phyloP scores from a whole-genome alignment of 768 basidiomycete species.

The Mycena kentingensis region DNA sequence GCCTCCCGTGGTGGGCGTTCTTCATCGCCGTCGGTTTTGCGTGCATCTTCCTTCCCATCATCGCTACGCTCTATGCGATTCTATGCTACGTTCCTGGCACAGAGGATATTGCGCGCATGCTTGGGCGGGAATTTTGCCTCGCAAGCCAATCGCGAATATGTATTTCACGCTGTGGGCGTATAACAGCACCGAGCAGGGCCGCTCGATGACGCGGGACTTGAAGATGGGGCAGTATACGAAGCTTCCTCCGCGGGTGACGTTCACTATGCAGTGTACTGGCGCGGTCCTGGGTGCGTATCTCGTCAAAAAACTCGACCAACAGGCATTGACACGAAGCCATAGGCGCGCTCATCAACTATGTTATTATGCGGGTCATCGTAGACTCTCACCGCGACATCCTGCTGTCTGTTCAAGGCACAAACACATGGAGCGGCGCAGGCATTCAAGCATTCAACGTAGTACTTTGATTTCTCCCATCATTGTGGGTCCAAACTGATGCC shows the following conservation, averaged over 20 bases:
- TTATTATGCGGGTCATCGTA: constrained; percentile 62
- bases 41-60: constrained; percentile 50
- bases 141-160: constrained; percentile 56
- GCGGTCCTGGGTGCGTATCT: no score
- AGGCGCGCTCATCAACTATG: constrained; percentile 47
- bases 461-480: constrained; percentile 5
- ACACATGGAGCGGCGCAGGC: constrained; percentile 43
- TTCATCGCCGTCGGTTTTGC: constrained; percentile 56
- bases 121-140: constrained; percentile 50
- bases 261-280: constrained; percentile 58
- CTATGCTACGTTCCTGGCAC: constrained; percentile 34
- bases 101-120: constrained; percentile 44
- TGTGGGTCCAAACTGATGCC: constrained; percentile 34
- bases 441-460: constrained; percentile 51
- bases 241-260: constrained; percentile 65
- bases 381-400: constrained; percentile 48
- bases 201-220: constrained; percentile 43
- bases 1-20: constrained; percentile 48
- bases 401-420: constrained; percentile 52
- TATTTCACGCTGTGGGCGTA: constrained; percentile 36
- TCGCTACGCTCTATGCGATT: constrained; percentile 55
- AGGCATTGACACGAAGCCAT: no score
- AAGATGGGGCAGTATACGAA: constrained; percentile 60
- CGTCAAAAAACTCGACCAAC: no score
- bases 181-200: constrained; percentile 20